Evolutionary conservation across 257 asterid species (phyloP).

Genomic region (Rhazya stricta): DNA sequence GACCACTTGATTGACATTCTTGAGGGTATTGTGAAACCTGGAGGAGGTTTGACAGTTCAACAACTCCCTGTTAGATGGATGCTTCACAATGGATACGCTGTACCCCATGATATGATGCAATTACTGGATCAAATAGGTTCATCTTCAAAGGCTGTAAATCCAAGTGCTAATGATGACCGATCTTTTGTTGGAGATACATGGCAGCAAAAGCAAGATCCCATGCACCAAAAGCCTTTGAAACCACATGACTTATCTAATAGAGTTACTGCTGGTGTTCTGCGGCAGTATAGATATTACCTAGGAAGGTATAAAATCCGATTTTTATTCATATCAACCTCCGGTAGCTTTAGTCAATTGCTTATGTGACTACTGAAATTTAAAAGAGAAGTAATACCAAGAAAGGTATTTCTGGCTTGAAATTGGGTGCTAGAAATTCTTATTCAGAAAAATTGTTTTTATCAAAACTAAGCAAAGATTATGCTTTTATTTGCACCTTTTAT

Average conservation of each 20-base stretch:
- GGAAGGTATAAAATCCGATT: conserved; percentile 62
- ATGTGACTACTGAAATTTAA: neutral
- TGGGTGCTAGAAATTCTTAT: neutral
- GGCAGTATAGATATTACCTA: conserved; percentile 77
- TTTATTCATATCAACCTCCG: conserved; percentile 6
- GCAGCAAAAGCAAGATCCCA: conserved; percentile 44
- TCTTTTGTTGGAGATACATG: conserved; percentile 27
- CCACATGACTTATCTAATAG: conserved; percentile 61
- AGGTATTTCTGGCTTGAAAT: neutral
- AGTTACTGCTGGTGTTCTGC: conserved; percentile 52
- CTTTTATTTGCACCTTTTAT: neutral
- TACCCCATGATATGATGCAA: conserved; percentile 92
- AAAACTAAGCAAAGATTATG: neutral
- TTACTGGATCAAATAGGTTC: conserved; percentile 66
- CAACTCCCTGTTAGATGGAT: conserved; percentile 97
- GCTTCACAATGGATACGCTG: conserved; percentile 94
- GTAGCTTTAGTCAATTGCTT: neutral
- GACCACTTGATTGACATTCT: conserved; percentile 89
- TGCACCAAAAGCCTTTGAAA: conserved; percentile 30
- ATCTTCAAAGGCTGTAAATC: conserved; percentile 49
- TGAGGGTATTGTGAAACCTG: conserved; percentile 76
- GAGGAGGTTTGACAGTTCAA: conserved; percentile 52
- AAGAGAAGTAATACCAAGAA: neutral
- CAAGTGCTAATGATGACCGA: conserved; percentile 24
- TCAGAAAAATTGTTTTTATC: neutral